Base-by-base conservation (phyloP, 139 green algal genomes). In the Chlamydomonas sp. region DNA sequence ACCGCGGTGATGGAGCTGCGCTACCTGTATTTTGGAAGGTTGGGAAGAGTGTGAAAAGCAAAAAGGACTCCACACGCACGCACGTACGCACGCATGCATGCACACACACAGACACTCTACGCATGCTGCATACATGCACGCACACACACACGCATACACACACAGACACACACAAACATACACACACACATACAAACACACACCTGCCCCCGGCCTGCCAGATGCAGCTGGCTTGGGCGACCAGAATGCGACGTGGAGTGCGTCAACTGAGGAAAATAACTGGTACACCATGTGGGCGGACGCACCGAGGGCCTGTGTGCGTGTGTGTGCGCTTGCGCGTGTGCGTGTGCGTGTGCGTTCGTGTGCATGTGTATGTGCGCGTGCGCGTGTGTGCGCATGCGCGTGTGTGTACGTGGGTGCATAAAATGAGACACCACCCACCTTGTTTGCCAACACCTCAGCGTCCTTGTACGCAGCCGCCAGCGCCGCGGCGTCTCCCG, bases 231-330 rank as follows among this genome's bases (percentile, higher is more conserved):
- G 20, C 22, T 22, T 57, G 47, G 47, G 47, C 54, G 34, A 6
- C 54, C 54, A 64, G 54, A 64, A 64, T 36, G 54, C 54, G 20
- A 20, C 54, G 26, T 64, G 54, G 24, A 64, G 54, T 30, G 54
- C 30, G 24, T 64, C 54, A 10, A 26, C 24, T 22, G 24, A 36
- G 8, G 54, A 64, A 26, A 33, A 64, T 22, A 64, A 64, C 8
- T 36, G 54, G 26, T 36, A 64, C 22, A 64, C 54, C 24, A 8
- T 33, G 54, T 64, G 54, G 30, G 54, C 54, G 26, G 54, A 22
- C 30, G 30, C 24, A 22, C 54, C 54, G 8, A 64, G 54, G 24
- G 54, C 54, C 54, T 64, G 54, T 54, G 43, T 54, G 13, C 43
- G 13, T 13, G 13, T 13, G 43, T 16, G 13, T 54, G 43, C 43